Evolutionary conservation across 257 asterid species (phyloP).

Genomic region (Solanum virginianum): DNA sequence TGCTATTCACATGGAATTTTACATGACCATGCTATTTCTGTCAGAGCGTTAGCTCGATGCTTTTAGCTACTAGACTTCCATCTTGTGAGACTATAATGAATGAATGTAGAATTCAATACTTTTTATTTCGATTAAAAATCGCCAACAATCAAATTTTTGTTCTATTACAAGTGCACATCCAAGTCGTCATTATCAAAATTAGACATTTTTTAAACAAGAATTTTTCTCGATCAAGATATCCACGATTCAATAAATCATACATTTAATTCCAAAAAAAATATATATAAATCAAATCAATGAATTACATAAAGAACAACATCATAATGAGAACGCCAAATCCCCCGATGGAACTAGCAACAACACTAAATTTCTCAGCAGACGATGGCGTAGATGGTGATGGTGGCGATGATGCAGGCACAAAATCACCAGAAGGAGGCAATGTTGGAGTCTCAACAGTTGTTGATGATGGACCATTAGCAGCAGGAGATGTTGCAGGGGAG

Average conservation of each 20-base stretch:
- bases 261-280: neutral
- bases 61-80: no score
- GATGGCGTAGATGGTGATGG: constrained; percentile 18
- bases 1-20: no score
- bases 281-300: neutral
- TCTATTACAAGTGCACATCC: neutral
- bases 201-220: neutral
- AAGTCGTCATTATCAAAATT: neutral
- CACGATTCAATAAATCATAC: neutral
- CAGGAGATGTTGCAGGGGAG: constrained; percentile 3
- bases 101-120: no score
- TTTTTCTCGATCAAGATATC: neutral
- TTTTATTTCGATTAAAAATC: no score
- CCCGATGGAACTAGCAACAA: neutral
- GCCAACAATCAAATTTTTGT: no score
- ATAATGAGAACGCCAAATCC: constrained; percentile 9
- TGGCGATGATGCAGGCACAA: neutral
- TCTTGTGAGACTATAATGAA: no score
- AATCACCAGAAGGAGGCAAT: neutral
- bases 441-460: neutral
- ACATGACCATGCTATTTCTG: no score
- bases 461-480: neutral
- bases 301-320: constrained; percentile 1
- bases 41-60: no score
- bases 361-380: constrained; percentile 24